phyloP scores from a whole-genome alignment of 768 basidiomycete genomes.

The Suillus ampliporus region DNA sequence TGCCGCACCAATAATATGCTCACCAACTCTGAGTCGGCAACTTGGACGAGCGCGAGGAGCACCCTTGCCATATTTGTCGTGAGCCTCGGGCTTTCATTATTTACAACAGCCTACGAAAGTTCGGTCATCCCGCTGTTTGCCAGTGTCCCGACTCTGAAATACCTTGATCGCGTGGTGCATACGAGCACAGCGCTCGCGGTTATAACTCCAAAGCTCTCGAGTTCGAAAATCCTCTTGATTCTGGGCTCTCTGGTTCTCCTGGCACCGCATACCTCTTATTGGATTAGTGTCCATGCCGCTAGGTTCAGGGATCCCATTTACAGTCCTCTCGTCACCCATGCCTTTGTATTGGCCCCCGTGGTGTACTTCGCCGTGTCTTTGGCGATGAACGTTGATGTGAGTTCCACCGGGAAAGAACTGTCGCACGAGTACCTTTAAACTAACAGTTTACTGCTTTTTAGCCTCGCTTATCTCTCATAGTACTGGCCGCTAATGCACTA shows the following conservation, averaged over 20 bases:
- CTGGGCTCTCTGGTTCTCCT: slow-evolving; percentile 48
- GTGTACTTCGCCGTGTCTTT: slow-evolving; percentile 55
- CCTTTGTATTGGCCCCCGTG: slow-evolving; percentile 59
- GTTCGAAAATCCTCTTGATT: slow-evolving; percentile 28
- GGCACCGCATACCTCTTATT: slow-evolving; percentile 71
- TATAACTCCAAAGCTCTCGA: slow-evolving; percentile 35
- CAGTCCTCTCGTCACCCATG: slow-evolving; percentile 67
- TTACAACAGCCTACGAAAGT: slow-evolving; percentile 65
- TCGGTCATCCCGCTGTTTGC: slow-evolving; percentile 75
- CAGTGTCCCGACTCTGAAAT: slow-evolving; percentile 54
- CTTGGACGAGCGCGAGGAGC: slow-evolving; percentile 21
- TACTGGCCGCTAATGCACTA: slow-evolving; percentile 31
- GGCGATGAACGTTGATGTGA: slow-evolving; percentile 47
- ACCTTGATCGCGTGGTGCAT: slow-evolving; percentile 49
- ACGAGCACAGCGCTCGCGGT: slow-evolving; percentile 43
- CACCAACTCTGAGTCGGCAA: slow-evolving; percentile 7
- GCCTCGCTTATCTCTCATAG: slow-evolving; percentile 29
- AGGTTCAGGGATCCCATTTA: slow-evolving; percentile 55
- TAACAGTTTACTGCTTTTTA: slow-evolving; percentile 10
- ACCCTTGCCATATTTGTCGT: slow-evolving; percentile 34
- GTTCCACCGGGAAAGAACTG: slow-evolving; percentile 20
- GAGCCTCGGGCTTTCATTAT: slow-evolving; percentile 53
- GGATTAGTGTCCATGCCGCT: slow-evolving; percentile 64
- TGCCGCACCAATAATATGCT: slow-evolving; percentile 13
- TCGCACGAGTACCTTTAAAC: not conserved